Percentiles rank a stretch among this genome's conserved stretches.
Evolutionary conservation across 495 filamentous ascomycete species (phyloP).

Genomic region (Daldinia childiae): DNA sequence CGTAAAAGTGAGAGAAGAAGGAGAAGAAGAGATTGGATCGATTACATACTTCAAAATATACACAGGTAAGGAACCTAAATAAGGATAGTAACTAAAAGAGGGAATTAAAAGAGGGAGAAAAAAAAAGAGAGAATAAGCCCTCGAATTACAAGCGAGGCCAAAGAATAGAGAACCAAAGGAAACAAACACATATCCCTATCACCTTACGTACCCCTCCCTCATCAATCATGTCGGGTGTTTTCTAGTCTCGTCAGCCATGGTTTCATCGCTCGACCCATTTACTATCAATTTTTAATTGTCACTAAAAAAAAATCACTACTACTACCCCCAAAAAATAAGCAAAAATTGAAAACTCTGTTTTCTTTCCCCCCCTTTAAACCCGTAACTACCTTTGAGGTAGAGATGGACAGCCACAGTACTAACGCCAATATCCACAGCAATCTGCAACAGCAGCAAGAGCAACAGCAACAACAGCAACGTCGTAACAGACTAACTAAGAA

Average conservation of each 20-base stretch:
- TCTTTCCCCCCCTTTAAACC: slow-evolving; percentile 24
- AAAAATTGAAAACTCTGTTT: slow-evolving; percentile 39
- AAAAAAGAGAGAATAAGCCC: neutral
- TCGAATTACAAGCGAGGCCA: neutral
- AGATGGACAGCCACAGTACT: slow-evolving; percentile 55
- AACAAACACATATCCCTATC: slow-evolving; percentile 13
- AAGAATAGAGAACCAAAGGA: slow-evolving; percentile 2
- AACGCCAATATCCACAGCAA: slow-evolving; percentile 44
- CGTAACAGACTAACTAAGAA: slow-evolving; percentile 63
- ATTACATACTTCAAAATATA: neutral
- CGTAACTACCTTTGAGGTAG: slow-evolving; percentile 46
- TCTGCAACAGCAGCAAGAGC: slow-evolving; percentile 48
- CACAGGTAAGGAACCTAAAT: neutral
- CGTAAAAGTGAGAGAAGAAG: neutral
- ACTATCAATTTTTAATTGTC: slow-evolving; percentile 38
- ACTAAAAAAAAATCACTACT: slow-evolving; percentile 42
- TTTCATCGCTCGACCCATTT: slow-evolving; percentile 42
- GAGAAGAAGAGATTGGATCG: neutral
- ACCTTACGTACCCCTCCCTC: slow-evolving; percentile 15
- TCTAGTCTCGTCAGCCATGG: slow-evolving; percentile 41
- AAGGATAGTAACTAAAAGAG: neutral
- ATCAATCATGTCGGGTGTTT: slow-evolving; percentile 36
- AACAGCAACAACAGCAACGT: slow-evolving; percentile 54
- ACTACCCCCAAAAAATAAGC: slow-evolving; percentile 31
- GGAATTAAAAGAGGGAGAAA: neutral